Conservation (phyloP, 2,329 filamentous ascomycete genomes). For the Botrytis tulipae region DNA sequence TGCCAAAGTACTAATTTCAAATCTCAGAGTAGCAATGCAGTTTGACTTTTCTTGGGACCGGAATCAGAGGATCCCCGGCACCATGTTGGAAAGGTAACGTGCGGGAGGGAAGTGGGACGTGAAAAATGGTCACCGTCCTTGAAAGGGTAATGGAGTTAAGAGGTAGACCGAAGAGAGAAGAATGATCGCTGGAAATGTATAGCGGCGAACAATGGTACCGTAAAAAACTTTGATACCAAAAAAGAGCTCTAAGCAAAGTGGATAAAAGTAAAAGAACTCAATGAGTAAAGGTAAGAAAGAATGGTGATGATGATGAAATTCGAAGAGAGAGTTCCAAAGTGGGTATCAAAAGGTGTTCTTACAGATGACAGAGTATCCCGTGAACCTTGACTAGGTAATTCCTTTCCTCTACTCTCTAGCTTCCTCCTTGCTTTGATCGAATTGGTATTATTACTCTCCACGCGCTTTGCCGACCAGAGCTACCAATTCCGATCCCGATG, state of each 20-base stretch:
- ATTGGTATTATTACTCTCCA: background rate
- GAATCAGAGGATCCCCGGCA: too few relatives aligned
- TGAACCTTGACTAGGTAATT: conserved; percentile 12
- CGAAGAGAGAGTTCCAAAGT: background rate
- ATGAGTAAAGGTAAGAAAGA: background rate
- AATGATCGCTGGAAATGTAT: background rate
- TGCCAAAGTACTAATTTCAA: background rate
- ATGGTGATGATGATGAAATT: background rate
- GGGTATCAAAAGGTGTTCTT: conserved; percentile 15
- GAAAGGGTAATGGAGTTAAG: background rate
- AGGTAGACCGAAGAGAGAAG: background rate
- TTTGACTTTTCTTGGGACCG: background rate
- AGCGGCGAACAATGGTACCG: background rate
- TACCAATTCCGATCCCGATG: conserved; percentile 1
- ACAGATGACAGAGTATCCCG: background rate
- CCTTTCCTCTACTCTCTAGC: background rate
- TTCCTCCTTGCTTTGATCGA: conserved; percentile 3
- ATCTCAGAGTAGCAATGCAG: background rate
- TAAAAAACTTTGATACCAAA: background rate
- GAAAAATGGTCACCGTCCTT: background rate
- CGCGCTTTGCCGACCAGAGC: background rate
- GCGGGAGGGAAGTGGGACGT: background rate
- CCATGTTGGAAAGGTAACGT: background rate
- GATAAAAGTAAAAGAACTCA: background rate
- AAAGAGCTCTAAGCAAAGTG: background rate